Conservation (phyloP, 805 yeast species). For the Barnettozyma vustinii region DNA sequence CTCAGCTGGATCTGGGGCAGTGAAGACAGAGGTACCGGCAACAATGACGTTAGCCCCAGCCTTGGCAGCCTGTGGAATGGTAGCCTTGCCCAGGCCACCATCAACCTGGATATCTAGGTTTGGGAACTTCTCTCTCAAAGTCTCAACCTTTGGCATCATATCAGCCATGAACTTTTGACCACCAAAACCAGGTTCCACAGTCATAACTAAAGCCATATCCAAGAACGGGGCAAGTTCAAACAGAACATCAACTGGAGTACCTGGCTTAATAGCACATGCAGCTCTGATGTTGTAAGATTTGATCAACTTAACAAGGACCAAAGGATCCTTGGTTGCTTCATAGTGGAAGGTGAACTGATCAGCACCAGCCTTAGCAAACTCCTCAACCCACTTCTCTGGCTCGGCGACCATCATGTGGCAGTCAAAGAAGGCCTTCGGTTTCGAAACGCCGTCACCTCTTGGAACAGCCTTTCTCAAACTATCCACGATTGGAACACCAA, state of each 20-base stretch:
- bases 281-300: slow-evolving; percentile 82
- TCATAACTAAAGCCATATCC: slow-evolving; percentile 97
- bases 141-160: slow-evolving; percentile 94
- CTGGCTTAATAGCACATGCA: slow-evolving; percentile 92
- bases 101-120: slow-evolving; percentile 88
- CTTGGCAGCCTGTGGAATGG: slow-evolving; percentile 81
- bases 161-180: slow-evolving; percentile 94
- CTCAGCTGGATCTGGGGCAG: slow-evolving; percentile 71
- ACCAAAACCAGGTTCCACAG: slow-evolving; percentile 98
- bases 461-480: slow-evolving; percentile 77
- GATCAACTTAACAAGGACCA: slow-evolving; percentile 68
- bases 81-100: slow-evolving; percentile 88
- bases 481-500: slow-evolving; percentile 87
- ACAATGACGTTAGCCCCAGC: slow-evolving; percentile 99
- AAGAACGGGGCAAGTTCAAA: slow-evolving; percentile 68
- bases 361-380: slow-evolving; percentile 90
- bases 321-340: slow-evolving; percentile 82
- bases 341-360: slow-evolving; percentile 95
- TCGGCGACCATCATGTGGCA: slow-evolving; percentile 97
- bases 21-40: slow-evolving; percentile 93
- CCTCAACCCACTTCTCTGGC: slow-evolving; percentile 93
- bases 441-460: slow-evolving; percentile 42
- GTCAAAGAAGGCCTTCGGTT: slow-evolving; percentile 62
- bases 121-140: slow-evolving; percentile 69
- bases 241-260: slow-evolving; percentile 79